phyloP scores from a whole-genome alignment of 257 asterid species.

The Salvia splendens region DNA sequence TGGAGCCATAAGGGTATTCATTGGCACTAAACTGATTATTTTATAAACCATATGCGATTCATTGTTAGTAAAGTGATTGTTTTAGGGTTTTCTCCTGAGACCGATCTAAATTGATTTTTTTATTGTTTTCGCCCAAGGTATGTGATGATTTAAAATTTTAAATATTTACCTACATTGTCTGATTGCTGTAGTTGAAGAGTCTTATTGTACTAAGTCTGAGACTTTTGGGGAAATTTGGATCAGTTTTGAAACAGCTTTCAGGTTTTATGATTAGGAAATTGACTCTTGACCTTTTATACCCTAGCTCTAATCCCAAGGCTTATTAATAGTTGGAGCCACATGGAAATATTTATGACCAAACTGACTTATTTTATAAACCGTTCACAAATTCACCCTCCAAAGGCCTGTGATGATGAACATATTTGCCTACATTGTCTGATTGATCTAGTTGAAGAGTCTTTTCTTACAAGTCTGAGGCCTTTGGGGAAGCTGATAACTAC shows the following conservation, averaged over 20 bases:
- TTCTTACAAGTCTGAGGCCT: conserved; percentile 32
- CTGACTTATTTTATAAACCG: too few species aligned
- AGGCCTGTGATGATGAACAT: conserved; percentile 43
- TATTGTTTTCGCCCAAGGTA: conserved; percentile 26
- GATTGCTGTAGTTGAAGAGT: conserved; percentile 34
- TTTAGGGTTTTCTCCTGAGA: neutral
- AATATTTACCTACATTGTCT: conserved; percentile 54
- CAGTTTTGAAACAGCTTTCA: neutral
- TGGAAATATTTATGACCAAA: too few species aligned
- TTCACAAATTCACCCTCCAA: neutral
- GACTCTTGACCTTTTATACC: too few species aligned
- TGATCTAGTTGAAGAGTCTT: conserved; percentile 24
- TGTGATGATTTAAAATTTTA: conserved; percentile 42
- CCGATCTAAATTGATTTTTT: too few species aligned
- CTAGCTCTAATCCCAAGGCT: too few species aligned
- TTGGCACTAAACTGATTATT: too few species aligned
- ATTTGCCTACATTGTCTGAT: conserved; percentile 62
- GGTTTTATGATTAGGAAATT: too few species aligned
- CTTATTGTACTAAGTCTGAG: conserved; percentile 22
- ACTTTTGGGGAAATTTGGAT: conserved; percentile 21
- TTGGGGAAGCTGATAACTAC: neutral
- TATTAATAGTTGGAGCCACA: too few species aligned
- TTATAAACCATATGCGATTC: too few species aligned
- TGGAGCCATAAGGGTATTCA: neutral
- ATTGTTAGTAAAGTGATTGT: too few species aligned